phyloP scores from a whole-genome alignment of 2,329 filamentous ascomycete genomes.

The Elsinoe necatrix region DNA sequence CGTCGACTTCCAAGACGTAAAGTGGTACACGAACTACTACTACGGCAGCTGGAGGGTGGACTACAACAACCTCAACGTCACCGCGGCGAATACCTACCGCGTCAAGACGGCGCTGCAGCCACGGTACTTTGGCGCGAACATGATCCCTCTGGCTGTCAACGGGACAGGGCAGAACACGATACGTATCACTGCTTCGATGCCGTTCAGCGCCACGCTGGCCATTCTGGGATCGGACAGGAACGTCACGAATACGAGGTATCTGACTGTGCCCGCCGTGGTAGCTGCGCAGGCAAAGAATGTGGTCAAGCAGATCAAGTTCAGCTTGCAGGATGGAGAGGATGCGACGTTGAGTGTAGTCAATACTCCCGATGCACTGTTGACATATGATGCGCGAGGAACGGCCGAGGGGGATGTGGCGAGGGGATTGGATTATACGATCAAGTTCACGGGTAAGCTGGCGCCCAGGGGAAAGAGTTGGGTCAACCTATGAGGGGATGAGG shows the following conservation, averaged over 20 bases:
- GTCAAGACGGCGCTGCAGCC: slow-evolving; percentile 38
- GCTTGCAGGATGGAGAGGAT: slow-evolving; percentile 35
- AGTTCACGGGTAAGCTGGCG: not conserved
- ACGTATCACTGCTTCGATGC: slow-evolving; percentile 28
- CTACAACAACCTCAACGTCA: slow-evolving; percentile 37
- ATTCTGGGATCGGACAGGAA: slow-evolving; percentile 29
- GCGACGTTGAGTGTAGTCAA: slow-evolving; percentile 42
- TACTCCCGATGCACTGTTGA: slow-evolving; percentile 36
- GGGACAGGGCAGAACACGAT: slow-evolving; percentile 19
- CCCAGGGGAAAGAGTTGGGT: not conserved
- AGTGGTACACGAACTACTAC: slow-evolving; percentile 34
- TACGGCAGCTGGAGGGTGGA: slow-evolving; percentile 31
- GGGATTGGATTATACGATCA: slow-evolving; percentile 10
- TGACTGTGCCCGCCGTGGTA: not conserved
- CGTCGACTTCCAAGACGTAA: slow-evolving; percentile 42
- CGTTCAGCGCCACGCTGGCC: slow-evolving; percentile 37
- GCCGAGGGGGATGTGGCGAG: not conserved
- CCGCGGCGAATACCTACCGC: slow-evolving; percentile 33
- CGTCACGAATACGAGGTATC: not conserved
- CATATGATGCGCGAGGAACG: slow-evolving; percentile 35
- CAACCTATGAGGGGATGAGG: not conserved
- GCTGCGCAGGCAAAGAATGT: not conserved
- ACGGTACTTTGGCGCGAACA: slow-evolving; percentile 45
- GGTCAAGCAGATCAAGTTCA: slow-evolving; percentile 19
- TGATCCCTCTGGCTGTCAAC: slow-evolving; percentile 33